Conservation (phyloP, 768 basidiomycete genomes). For the Suillus americanus region DNA sequence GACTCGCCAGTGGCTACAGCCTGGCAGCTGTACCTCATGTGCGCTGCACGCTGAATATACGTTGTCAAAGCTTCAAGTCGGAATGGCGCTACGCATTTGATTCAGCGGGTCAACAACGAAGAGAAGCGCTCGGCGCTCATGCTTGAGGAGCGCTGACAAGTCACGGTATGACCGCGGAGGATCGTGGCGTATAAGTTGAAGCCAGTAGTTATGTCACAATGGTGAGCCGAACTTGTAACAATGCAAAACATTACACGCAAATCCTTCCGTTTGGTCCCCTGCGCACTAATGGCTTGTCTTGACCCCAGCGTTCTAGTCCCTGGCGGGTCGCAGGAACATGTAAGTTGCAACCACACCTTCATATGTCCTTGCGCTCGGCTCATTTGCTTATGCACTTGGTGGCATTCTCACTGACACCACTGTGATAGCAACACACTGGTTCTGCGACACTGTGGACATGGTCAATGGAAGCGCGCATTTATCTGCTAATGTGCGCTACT, state of each 20-base stretch:
- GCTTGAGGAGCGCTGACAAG: not conserved
- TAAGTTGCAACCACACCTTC: not conserved
- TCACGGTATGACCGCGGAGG: too few species aligned
- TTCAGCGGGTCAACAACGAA: not conserved
- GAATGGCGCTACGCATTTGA: not conserved
- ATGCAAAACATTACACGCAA: not conserved
- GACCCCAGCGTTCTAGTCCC: not conserved
- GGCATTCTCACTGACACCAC: not conserved
- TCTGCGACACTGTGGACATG: not conserved
- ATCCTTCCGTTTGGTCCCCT: not conserved
- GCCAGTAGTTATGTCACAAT: not conserved
- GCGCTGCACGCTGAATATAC: not conserved
- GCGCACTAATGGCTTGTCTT: not conserved
- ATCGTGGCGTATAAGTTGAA: too few species aligned
- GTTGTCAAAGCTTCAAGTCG: not conserved
- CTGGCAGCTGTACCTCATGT: not conserved
- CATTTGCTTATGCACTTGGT: conserved; percentile 1
- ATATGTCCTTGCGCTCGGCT: not conserved
- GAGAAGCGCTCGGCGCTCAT: not conserved
- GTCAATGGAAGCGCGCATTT: not conserved
- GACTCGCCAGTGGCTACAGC: not conserved
- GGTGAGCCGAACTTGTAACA: not conserved
- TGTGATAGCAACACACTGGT: not conserved
- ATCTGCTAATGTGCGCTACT: not conserved
- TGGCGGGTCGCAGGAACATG: not conserved